Base-by-base conservation (phyloP, 169 alveolate genomes). In the Plasmodium fragile region DNA sequence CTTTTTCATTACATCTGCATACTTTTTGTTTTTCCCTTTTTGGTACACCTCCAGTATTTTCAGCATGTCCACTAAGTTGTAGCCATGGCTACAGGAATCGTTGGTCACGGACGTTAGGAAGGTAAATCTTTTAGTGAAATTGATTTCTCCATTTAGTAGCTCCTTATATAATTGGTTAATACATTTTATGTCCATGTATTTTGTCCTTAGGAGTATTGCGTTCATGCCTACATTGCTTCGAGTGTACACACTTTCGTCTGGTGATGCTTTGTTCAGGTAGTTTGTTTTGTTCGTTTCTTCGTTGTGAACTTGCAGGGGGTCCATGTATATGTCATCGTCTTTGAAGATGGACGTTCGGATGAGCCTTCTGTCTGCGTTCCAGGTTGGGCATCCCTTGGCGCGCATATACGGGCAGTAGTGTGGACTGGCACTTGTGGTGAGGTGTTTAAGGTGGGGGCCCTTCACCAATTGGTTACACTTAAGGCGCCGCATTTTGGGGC, bases 51-150 rank as follows among this genome's bases (percentile, higher is more conserved):
- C 97, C 49, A 53, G 10, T 28, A 96, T 95, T 91, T 92, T 75
- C 18, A 78, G 39, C 4, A 95, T 10, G 79, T 96, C 97, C 36
- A 75, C 30, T 75, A 83, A 92, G 81, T 92, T 83, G 78, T 39
- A 92, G 3, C 95, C 75, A 52, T 83, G 81, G 73, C 81, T 95
- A 81, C 95, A 95, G 1, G 65, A 53, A 65, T 91, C 90, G 41
- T 96, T 82, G 52, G 69, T 72, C 95, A 96, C 55, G 59, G 96
- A 93, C 8, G 97, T 95, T 53, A 96, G 72, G 28, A 93, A 94
- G 45, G 80, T 92, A 11, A 95, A 95, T 16, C 97, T 93, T 81
- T 96, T 95, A 75, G 96, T 95, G 55, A 92, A 89, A 81, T 96
- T 96, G 11, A 90, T 89, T 78, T 96, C 97, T 52, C 96, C 90